Base-by-base conservation (phyloP, 2,329 filamentous ascomycete species). In the Fusarium kyushuense region DNA sequence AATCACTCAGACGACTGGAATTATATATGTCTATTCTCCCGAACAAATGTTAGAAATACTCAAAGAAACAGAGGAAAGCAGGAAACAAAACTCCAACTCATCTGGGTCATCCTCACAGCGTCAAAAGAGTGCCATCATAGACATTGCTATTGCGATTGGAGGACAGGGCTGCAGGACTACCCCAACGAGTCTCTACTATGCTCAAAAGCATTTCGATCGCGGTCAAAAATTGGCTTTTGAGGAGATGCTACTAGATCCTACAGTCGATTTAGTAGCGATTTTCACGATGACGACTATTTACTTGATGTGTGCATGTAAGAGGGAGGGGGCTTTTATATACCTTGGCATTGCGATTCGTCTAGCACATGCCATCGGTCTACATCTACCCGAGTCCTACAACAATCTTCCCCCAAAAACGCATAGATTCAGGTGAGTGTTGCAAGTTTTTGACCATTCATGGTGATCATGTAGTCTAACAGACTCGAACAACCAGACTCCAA, bases 391-490 rank as follows among this genome's bases (percentile, higher is more conserved):
- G 36, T 40, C 36, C 1, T 40, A 40, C 36, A 40, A 40, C 13
- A 9, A 40, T 3, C 36, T 9, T n/a, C 4, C 19, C 0, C 36
- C 36, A 0, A 40, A 2, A 40, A 40, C 19, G 19, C 36, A 23
- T 23, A 40, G 36, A 23, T 40, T 40, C 19, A 40, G 36, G 36
- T 40, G 19, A 40, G 36, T 23, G 13, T 6, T 2, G 10, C 4
- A 21, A 8, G 6, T 6, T 3, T 2, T 21, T 13, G 4, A 5
- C 1, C 13, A 5, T 36, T 0, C 1, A 6, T 5, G 1, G 6
- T 0, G n/a, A 38, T 38, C 11, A 38, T 7, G 12, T 3, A 40
- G 9, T 9, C 8, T 40, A 7, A 40, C 19, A 40, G 2, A 10
- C 6, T 16, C 10, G 13, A 4, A 8, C 32, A 6, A 36, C 17